Evolutionary conservation across 75 land plant genomes (phyloP).

Genomic region (Sequoiadendron giganteum): DNA sequence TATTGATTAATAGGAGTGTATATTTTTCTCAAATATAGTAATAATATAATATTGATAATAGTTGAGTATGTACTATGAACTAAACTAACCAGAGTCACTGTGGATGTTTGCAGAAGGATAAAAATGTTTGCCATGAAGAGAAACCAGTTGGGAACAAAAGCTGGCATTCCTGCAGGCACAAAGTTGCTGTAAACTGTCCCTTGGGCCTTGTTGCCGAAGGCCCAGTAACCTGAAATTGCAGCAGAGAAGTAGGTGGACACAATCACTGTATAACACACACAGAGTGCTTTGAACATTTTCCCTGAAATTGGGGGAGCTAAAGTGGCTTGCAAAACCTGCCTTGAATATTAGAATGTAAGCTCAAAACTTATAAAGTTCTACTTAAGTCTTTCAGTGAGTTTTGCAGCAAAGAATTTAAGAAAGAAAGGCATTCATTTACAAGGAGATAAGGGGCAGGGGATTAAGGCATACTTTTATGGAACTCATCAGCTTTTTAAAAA

Average conservation of each 20-base stretch:
- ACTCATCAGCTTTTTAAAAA: too few species aligned
- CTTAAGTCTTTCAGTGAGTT: not conserved
- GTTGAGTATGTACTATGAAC: not conserved
- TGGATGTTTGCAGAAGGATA: constrained; percentile 57
- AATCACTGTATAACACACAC: constrained; percentile 56
- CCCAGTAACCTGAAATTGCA: constrained; percentile 86
- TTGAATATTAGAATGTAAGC: not conserved
- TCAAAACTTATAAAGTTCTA: not conserved
- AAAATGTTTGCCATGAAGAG: constrained; percentile 51
- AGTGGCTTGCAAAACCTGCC: constrained; percentile 53
- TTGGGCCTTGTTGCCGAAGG: constrained; percentile 65
- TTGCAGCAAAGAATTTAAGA: not conserved
- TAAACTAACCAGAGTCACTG: constrained; percentile 58
- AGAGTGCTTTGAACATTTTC: constrained; percentile 81
- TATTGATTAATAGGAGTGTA: too few species aligned
- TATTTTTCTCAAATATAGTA: too few species aligned
- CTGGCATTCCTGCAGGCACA: constrained; percentile 25
- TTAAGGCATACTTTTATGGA: too few species aligned
- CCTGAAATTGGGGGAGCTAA: constrained; percentile 65
- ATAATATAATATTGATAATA: too few species aligned
- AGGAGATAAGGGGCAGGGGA: not conserved
- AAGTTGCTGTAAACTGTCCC: constrained; percentile 57
- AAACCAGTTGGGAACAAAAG: constrained; percentile 72
- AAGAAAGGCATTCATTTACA: not conserved
- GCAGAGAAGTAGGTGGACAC: constrained; percentile 64